A percentile compares a stretch with the other conserved stretches of the same genome.
These are phyloP conservation scores for Hymenoscyphus salicellus DNA, from an alignment of 2,329 filamentous ascomycete species.

Conservation along the genomic window DNA sequence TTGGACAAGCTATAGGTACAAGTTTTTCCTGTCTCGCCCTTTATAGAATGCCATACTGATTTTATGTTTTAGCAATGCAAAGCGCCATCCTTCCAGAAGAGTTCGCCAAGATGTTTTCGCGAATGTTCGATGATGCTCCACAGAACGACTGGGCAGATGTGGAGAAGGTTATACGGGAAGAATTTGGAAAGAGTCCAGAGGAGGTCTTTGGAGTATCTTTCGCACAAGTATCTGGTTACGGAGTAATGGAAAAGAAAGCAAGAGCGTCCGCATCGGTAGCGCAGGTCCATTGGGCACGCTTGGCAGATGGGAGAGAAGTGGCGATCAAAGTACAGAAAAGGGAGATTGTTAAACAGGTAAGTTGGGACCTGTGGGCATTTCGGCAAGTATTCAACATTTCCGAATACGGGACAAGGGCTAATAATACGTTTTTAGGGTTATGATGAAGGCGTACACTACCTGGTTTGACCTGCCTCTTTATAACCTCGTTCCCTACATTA, in stretches of 20 bases:
- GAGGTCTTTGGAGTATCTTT: conserved; percentile 93
- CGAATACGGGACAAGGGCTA: not conserved
- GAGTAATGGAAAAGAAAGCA: conserved; percentile 68
- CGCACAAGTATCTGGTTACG: conserved; percentile 58
- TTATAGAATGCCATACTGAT: not conserved
- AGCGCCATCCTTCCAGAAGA: conserved; percentile 88
- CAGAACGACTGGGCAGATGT: conserved; percentile 87
- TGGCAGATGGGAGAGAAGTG: conserved; percentile 84
- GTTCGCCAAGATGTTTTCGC: conserved; percentile 92
- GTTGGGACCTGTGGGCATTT: conserved; percentile 79
- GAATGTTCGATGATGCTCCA: conserved; percentile 97
- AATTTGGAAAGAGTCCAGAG: conserved; percentile 75
- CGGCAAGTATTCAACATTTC: conserved; percentile 13
- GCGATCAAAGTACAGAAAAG: conserved; percentile 96
- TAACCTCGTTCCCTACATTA: conserved; percentile 85
- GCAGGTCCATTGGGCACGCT: conserved; percentile 90
- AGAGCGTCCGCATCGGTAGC: conserved; percentile 79
- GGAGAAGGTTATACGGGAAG: conserved; percentile 78
- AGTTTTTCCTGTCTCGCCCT: not conserved
- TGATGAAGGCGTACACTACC: conserved; percentile 76
- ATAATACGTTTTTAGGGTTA: conserved; percentile 52
- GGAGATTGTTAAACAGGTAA: conserved; percentile 86
- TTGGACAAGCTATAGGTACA: conserved; percentile 82
- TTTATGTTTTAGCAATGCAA: conserved; percentile 66
- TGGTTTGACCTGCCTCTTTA: conserved; percentile 94